Evolutionary conservation across 2,329 filamentous ascomycete genomes (phyloP), one percentile per base, ranked within the genome.

Genomic region (Hymenoscyphus albidus): DNA sequence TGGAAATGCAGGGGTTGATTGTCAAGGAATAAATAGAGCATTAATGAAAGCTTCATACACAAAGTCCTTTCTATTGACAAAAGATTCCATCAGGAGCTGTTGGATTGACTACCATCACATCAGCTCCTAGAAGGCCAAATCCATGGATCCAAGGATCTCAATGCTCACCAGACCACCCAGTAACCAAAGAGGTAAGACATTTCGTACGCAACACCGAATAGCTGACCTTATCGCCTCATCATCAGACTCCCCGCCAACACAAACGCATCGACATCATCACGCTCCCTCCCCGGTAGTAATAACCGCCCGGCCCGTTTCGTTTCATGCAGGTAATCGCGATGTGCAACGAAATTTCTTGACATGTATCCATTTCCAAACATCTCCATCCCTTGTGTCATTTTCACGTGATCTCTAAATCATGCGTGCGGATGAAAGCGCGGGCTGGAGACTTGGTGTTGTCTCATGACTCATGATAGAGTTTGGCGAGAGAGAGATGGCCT

Each of bases 251-350:
- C 44, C 44, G 22, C 35, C n/a, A 51, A 22, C 7, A 51, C n/a
- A 10, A 51, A 51, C 9, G 35, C n/a, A 27, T 51, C 44, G 22
- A 51, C 44, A 27, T 18, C 44, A 7, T 12, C n/a, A 51, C 18
- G 18, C 44, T 51, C 44, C 35, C 9, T 35, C 35, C 35, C 35
- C 9, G 44, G 44, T 22, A 51, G 18, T 10, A 7, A 35, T 35
- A 35, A 35, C 35, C 35, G 35, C 35, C 35, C 44, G 44, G 9
- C 44, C 44, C 44, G 44, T 31, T 32, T n/a, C 22, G 2, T 59
- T n/a, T 59, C 58, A 59, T 59, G 58, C 58, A 59, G 39, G 58
- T 59, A 7, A 40, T 39, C 58, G 58, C 58, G 58, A 59, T n/a
- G 18, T 59, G 58, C 58, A 59, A 59, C 58, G 18, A 59, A 48